Evolutionary conservation across 805 yeast genomes (phyloP), one percentile per base, ranked within the genome.

Genomic region (Wickerhamiella australiensis): DNA sequence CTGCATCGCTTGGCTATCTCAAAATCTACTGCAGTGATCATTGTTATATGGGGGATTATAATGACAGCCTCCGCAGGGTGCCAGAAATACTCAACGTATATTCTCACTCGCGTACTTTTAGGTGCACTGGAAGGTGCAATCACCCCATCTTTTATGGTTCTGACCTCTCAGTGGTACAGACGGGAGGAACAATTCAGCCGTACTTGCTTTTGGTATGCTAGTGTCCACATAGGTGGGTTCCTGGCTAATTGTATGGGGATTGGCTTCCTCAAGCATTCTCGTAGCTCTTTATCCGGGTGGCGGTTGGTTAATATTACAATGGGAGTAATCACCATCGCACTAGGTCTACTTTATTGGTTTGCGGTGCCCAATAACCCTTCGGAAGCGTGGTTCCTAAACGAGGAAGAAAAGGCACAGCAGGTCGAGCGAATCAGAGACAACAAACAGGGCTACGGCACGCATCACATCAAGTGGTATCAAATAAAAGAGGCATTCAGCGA

Each of bases 101-200:
- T 75, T 65, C 65, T 70, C 3, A 59, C 68, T 1, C 61, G 82
- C 35, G 63, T 69, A 8, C 60, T 77, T 12, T 62, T 77, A 2
- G 82, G 82, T 3, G 59, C 69, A 20, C 68, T 74, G 37, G 82
- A 78, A 54, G 58, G 73, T 3, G 71, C 71, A 17, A 71, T 78
- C 18, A 72, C 77, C 17, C 83, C 85, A 2, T 73, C 78, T 2
- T 75, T 75, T 62, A 73, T 76, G 31, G 65, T 76, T 26, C 59
- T 79, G 42, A 78, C 81, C 3, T 61, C 76, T 23, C 79, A 76
- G 60, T 79, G 79, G 74, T 79, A 77, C 70, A 72, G 66, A 52
- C 56, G 64, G 17, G 53, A 56, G 33, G 66, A 66, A 53, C 76
- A 77, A 43, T 80, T 80, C 17, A 42, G 54, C 20, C 60, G 77